Evolutionary conservation across 2,329 filamentous ascomycete species (phyloP), one percentile per base, ranked within the genome.

Genomic region (Colletotrichum tropicicola): DNA sequence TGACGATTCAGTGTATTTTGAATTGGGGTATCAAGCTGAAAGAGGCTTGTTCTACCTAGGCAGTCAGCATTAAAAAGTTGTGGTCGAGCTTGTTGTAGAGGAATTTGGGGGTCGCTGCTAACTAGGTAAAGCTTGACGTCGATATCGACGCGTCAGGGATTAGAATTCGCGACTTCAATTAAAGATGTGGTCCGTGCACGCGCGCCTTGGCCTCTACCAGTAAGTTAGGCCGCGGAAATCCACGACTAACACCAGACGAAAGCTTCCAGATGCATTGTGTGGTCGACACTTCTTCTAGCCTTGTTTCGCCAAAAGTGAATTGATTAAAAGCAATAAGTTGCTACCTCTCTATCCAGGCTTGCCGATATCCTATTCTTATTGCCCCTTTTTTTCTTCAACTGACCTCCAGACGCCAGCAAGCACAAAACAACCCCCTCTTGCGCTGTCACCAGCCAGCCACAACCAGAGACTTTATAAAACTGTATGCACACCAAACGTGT

Each of bases 141-240:
- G 19, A 12, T 25, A 17, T 54, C 15, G 21, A 32, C 64, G 64
- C 60, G 64, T 66, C 54, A 43, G n/a, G 52, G 59, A 52, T 35
- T 32, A 32, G 25, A 17, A n/a, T 35, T 41, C 37, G 41, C 64
- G 64, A 66, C 59, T 30, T 55, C 25, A 39, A 65, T 37, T 56
- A 43, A 49, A 17, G 21, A 25, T 8, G 6, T 47, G 43, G 43
- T 25, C 15, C 47, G 17, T 32, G 37, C 15, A 35, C 6, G 9
- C 48, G 12, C 15, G 39, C 39, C 19, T 23, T n/a, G 6, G 39
- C 15, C n/a, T 17, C n/a, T n/a, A n/a, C n/a, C n/a, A n/a, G n/a
- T n/a, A n/a, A n/a, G n/a, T n/a, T n/a, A n/a, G n/a, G n/a, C n/a
- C n/a, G n/a, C n/a, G n/a, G n/a, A n/a, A n/a, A n/a, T n/a, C n/a